Conservation (phyloP, 2,329 filamentous ascomycete species). For the Fusarium multiceps region DNA sequence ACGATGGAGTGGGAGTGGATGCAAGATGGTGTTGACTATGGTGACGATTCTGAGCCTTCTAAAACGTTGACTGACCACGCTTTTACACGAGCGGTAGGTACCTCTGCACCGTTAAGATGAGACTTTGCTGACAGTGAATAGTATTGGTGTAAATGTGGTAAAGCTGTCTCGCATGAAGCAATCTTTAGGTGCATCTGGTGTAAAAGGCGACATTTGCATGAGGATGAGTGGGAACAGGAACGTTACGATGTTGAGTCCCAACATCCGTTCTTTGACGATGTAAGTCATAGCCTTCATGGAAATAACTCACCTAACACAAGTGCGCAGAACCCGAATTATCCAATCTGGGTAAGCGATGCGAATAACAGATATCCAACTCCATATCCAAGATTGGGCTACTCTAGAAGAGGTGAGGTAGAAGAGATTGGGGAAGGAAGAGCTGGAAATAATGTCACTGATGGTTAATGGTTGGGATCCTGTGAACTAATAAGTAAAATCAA, state of each 20-base stretch:
- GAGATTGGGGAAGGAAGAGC: fast-evolving
- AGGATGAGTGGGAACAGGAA: constrained; percentile 18
- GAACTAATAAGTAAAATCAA: too few relatives aligned
- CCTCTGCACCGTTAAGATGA: fast-evolving
- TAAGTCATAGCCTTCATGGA: neutral
- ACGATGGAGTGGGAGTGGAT: constrained; percentile 7
- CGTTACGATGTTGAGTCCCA: neutral
- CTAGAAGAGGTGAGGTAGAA: neutral
- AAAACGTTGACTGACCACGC: constrained; percentile 12
- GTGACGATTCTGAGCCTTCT: constrained; percentile 13
- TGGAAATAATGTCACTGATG: fast-evolving
- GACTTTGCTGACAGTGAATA: fast-evolving
- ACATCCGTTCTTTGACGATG: constrained; percentile 33
- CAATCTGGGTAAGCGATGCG: constrained; percentile 11
- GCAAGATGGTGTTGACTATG: neutral
- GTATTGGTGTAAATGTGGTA: constrained; percentile 35
- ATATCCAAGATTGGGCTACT: constrained; percentile 18
- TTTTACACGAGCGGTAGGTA: constrained; percentile 1
- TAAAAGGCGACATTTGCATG: constrained; percentile 22
- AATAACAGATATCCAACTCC: constrained; percentile 11
- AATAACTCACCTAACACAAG: fast-evolving
- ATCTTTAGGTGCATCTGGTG: constrained; percentile 29
- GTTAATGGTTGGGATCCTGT: too few relatives aligned
- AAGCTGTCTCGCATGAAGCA: neutral
- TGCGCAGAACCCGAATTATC: constrained; percentile 18